Evolutionary conservation across 495 filamentous ascomycete species (phyloP).

Genomic region (Trichoderma parareesei): DNA sequence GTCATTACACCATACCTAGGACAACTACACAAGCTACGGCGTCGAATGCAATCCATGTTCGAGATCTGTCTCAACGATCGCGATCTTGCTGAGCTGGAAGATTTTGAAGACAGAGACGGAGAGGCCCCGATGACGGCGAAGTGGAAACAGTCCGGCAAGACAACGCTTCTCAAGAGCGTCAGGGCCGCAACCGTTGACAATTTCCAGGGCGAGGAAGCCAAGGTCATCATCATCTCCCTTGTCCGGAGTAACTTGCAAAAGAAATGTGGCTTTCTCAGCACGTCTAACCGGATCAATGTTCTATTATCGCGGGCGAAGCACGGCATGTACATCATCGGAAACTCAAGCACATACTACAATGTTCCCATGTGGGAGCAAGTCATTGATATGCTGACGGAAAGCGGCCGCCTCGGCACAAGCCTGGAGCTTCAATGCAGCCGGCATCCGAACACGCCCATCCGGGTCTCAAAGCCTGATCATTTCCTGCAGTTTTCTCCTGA

Average conservation of each 20-base stretch:
- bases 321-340: constrained; percentile 82
- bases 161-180: constrained; percentile 50
- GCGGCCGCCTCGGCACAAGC: constrained; percentile 42
- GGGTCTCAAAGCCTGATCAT: constrained; percentile 51
- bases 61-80: constrained; percentile 60
- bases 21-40: constrained; percentile 56
- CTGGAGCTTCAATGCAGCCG: constrained; percentile 59
- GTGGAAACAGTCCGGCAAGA: constrained; percentile 27
- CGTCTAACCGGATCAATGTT: constrained; percentile 74
- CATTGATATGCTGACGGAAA: constrained; percentile 41
- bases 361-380: constrained; percentile 68
- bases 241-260: constrained; percentile 61
- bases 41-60: constrained; percentile 40
- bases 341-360: constrained; percentile 45
- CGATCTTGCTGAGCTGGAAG: constrained; percentile 54
- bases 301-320: constrained; percentile 64
- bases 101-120: constrained; percentile 18
- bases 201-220: constrained; percentile 78
- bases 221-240: constrained; percentile 72
- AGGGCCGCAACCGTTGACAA: constrained; percentile 79
- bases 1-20: constrained; percentile 71
- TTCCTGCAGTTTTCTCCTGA: constrained; percentile 58
- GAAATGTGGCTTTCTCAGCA: constrained; percentile 66
- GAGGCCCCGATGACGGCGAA: constrained; percentile 18
- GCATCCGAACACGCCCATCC: constrained; percentile 52